Base-by-base conservation (phyloP, 148 eudicot genomes). In the Arbutus unedo region DNA sequence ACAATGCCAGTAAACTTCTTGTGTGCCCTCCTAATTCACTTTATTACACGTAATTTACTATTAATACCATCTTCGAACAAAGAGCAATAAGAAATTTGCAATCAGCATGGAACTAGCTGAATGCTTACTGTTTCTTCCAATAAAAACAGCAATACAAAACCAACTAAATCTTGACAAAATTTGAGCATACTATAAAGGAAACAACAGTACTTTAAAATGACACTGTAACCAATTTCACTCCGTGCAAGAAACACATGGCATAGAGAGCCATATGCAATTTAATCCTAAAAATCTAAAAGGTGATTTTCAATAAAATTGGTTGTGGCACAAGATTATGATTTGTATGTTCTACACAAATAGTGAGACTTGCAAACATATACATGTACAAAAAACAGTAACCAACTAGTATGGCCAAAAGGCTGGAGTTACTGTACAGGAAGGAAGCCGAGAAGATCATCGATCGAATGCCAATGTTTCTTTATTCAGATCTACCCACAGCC, bases 391-490 rank as follows among this genome's bases (percentile, higher is more conserved):
- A 72, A 72, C 50, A 18, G 48, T 19, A 72, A 25, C 23, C 50
- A 71, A 68, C 16, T 68, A 16, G 15, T 68, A 41, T 41, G 6
- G 18, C 74, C 8, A 15, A 71, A 43, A 6, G 11, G 49, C 43
- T 44, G 75, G 19, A 71, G 75, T 71, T 71, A 45, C 51, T 72
- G 16, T 7, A 72, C 76, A 72, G 50, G 47, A 72, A 72, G 76
- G 76, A 72, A 72, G 50, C 76, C 16, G 23, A 15, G 51, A 44
- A 44, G 76, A 44, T 23, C 8, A 3, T 45, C 50, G 3, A 0
- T 72, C 76, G 44, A 70, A 72, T 72, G 51, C 44, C 76, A 45
- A 14, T 71, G 21, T 43, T 43, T 71, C 76, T 72, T 15, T 13
- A 18, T 44, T 47, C 51, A 41, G 76, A 44, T 45, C 51, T 43